Conservation (phyloP, 495 filamentous ascomycete species). For the Penicillium taxi region DNA sequence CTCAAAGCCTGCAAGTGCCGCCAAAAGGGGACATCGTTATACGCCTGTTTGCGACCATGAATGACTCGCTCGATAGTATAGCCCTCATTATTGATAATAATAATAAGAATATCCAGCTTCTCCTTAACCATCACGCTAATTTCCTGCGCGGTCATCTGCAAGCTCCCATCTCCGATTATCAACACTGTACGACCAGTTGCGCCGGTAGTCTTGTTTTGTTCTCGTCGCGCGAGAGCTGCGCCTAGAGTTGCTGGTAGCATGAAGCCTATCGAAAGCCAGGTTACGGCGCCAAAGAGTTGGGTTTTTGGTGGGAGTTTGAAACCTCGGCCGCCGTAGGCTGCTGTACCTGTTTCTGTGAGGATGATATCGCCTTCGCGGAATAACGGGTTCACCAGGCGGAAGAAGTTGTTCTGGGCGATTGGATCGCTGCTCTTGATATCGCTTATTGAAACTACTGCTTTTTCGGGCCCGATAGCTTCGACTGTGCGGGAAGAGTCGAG, state of each 20-base stretch:
- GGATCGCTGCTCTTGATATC: slow-evolving; percentile 11
- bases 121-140: slow-evolving; percentile 68
- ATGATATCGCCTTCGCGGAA: slow-evolving; percentile 32
- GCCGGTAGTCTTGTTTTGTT: slow-evolving; percentile 16
- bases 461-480: slow-evolving; percentile 10
- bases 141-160: slow-evolving; percentile 74
- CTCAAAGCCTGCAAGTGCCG: slow-evolving; percentile 41
- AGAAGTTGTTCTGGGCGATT: slow-evolving; percentile 29
- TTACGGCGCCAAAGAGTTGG: slow-evolving; percentile 27
- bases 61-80: slow-evolving; percentile 71
- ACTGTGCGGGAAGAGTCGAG: slow-evolving; percentile 16
- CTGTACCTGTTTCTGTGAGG: slow-evolving; percentile 36
- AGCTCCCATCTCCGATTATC: slow-evolving; percentile 74
- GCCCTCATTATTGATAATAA: slow-evolving; percentile 69
- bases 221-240: slow-evolving; percentile 38
- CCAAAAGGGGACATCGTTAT: slow-evolving; percentile 68
- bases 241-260: slow-evolving; percentile 44
- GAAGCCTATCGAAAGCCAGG: slow-evolving; percentile 41
- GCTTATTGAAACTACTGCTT: slow-evolving; percentile 4
- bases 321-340: slow-evolving; percentile 24
- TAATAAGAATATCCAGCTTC: slow-evolving; percentile 60
- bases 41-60: slow-evolving; percentile 62
- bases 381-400: slow-evolving; percentile 18
- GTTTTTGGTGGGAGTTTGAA: slow-evolving; percentile 24
- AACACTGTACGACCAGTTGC: slow-evolving; percentile 43